Conservation (phyloP, 139 green algal species). For the Tetraselmis chui region DNA sequence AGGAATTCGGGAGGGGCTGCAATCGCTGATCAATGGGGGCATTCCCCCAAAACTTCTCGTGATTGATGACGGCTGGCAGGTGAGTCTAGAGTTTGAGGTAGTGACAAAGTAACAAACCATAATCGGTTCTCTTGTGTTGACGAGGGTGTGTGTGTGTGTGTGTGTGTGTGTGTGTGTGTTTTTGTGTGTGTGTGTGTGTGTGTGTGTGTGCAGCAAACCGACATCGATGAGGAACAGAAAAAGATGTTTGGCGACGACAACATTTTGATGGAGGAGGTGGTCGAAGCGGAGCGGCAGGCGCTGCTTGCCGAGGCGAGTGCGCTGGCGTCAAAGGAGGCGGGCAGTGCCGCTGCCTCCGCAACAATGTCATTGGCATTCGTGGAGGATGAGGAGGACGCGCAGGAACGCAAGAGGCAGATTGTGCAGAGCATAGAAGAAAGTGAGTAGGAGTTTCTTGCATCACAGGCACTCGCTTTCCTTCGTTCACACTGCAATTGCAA, state of each 20-base stretch:
- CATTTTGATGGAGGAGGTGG: background rate
- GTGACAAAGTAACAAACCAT: too few relatives aligned
- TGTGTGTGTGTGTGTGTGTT: too few relatives aligned
- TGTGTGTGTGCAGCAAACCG: background rate
- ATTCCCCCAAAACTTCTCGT: constrained; percentile 65
- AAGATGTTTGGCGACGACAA: background rate
- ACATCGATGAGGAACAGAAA: background rate
- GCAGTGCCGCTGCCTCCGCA: background rate
- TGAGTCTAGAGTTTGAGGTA: too few relatives aligned
- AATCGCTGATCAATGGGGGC: constrained; percentile 42
- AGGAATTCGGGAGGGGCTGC: constrained; percentile 58
- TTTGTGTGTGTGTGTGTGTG: too few relatives aligned
- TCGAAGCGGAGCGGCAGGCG: background rate
- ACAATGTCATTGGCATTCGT: background rate
- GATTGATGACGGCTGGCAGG: constrained; percentile 47
- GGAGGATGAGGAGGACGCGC: background rate
- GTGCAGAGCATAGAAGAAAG: background rate
- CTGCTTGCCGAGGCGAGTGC: background rate
- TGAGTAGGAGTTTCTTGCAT: background rate
- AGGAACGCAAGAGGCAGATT: background rate
- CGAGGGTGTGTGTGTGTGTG: too few relatives aligned
- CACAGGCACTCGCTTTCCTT: too few relatives aligned
- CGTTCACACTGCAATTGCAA: too few relatives aligned
- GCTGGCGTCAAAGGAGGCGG: background rate
- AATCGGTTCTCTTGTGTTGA: too few relatives aligned